phyloP scores from a whole-genome alignment of 192 early-diverging fungal species.

The Thoreauomyces humboldtii region DNA sequence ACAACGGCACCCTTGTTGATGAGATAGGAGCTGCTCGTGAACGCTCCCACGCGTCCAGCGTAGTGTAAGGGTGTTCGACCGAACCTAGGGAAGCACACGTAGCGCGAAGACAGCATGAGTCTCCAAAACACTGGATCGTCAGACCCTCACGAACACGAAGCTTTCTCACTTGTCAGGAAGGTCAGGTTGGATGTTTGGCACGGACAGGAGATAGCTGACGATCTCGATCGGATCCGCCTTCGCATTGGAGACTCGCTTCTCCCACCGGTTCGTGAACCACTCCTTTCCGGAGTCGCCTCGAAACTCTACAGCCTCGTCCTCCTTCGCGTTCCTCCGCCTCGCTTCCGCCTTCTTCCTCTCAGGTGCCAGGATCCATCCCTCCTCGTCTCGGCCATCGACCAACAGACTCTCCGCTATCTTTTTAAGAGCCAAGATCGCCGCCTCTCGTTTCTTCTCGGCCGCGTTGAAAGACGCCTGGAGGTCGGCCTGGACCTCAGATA shows the following conservation, averaged over 20 bases:
- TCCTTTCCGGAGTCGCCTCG: conserved; percentile 15
- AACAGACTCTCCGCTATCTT: neutral
- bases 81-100: conserved; percentile 23
- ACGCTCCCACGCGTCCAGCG: conserved; percentile 48
- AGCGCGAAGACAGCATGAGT: too few relatives aligned
- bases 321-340: neutral
- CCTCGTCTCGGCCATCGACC: neutral
- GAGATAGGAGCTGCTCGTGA: conserved; percentile 45
- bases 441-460: neutral
- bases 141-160: neutral
- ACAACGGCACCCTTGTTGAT: conserved; percentile 27
- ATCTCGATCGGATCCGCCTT: conserved; percentile 55
- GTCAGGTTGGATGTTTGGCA: conserved; percentile 29
- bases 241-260: neutral
- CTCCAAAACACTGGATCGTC: too few relatives aligned
- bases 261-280: conserved; percentile 33
- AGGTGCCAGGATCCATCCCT: neutral
- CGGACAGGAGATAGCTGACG: conserved; percentile 35
- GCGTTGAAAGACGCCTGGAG: too few relatives aligned
- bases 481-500: neutral
- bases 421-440: neutral
- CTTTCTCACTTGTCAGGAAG: conserved; percentile 25
- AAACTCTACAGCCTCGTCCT: conserved; percentile 8
- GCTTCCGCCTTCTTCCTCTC: too few relatives aligned
- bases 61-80: conserved; percentile 57